Percentiles rank a stretch among this genome's conserved stretches.
Evolutionary conservation across 1,284 basidiomycete genomes (phyloP).

Genomic region (Tilletia walkeri): DNA sequence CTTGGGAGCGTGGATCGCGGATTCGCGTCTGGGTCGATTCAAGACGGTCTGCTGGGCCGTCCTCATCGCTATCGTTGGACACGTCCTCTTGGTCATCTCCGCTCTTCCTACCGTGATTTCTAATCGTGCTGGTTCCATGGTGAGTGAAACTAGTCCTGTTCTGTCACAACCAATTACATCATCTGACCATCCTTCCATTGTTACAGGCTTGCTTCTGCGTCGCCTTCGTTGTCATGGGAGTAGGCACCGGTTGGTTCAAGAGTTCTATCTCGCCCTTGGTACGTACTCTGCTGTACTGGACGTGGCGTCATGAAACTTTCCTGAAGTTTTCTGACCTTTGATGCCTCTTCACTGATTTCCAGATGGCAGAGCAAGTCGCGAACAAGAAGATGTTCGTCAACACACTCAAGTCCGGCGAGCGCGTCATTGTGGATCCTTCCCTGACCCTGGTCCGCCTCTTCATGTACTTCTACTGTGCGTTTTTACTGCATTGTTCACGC

Average conservation of each 20-base stretch:
- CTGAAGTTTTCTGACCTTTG: background rate
- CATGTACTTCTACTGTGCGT: constrained; percentile 48
- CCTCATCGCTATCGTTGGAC: constrained; percentile 59
- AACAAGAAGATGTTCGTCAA: constrained; percentile 37
- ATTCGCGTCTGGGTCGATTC: constrained; percentile 59
- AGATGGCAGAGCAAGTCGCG: constrained; percentile 59
- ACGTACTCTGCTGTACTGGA: background rate
- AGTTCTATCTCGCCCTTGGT: constrained; percentile 53
- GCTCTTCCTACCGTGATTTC: constrained; percentile 69
- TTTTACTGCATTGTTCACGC: background rate
- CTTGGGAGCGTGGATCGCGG: constrained; percentile 56
- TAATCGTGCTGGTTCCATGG: constrained; percentile 60
- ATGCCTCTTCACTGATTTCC: background rate
- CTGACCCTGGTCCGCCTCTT: constrained; percentile 62
- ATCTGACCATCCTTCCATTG: too few species aligned
- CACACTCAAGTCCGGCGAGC: constrained; percentile 65
- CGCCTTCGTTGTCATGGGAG: constrained; percentile 50
- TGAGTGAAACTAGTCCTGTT: too few species aligned
- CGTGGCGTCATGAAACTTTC: background rate
- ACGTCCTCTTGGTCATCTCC: constrained; percentile 72
- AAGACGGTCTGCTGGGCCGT: constrained; percentile 58
- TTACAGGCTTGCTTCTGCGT: constrained; percentile 62
- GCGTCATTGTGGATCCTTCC: constrained; percentile 76
- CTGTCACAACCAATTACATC: too few species aligned
- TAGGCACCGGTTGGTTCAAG: constrained; percentile 76